Base-by-base conservation (phyloP, 1,284 basidiomycete genomes). In the Malassezia sympodialis region DNA sequence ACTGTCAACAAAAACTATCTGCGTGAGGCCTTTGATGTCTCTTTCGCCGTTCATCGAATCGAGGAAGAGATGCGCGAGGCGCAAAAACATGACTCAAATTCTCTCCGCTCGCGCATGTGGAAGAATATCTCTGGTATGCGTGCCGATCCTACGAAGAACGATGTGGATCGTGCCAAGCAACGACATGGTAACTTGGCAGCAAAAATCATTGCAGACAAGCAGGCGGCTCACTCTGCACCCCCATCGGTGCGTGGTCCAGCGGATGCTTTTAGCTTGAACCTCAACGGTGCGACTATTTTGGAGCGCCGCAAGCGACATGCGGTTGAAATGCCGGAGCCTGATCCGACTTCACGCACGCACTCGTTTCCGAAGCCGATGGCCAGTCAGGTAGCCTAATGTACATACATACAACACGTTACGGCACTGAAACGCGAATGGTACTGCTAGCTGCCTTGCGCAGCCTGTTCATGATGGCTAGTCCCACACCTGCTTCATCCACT, bases 1-100 rank as follows among this genome's bases (percentile, higher is more conserved):
- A 8, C 31, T 3, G 19, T 19, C 23, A 45, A 50, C 31, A 66
- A 21, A 40, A 68, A 73, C 15, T 66, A 69, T 26, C 83, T 99
- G 76, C 96, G 96, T 74, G 94, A 98, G 75, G 93, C 94, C 1
- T 98, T 99, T 75, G 94, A 99, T 74, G 86, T 99, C 66, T 96
- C 94, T 0, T 98, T 98, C 75, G 94, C 94, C 11, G 93, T 98
- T 0, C 94, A 98, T 76, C 84, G 94, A 19, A 96, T 96, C 89
- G 93, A 96, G 74, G 94, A 99, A 76, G 94, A 99, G 24, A 77
- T 90, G 90, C 23, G 86, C 87, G 31, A 49, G 26, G 23, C 46
- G 8, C 27, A 49, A 39, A 31, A 32, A 19, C 31, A 27, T 26
- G 15, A 26, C 8, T 8, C 12, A 3, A 24, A 21, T 24, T 26